These are phyloP conservation scores for Daldinia eschscholtzii DNA, from an alignment of 2,329 filamentous ascomycete species.

Conservation along the genomic window DNA sequence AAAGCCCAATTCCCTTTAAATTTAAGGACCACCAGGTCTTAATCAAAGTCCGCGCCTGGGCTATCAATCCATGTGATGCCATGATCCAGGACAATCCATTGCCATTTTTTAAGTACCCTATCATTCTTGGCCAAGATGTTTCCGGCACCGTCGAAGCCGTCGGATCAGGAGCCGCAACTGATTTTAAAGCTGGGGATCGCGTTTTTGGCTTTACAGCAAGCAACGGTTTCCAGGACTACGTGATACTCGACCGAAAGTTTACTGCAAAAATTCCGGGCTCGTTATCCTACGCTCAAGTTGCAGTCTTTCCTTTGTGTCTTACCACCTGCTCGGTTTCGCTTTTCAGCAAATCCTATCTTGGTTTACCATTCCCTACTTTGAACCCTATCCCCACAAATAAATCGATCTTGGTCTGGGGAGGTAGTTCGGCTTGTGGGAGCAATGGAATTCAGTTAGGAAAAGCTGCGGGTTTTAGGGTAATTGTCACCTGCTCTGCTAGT, in stretches of 20 bases:
- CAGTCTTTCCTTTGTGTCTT: conserved; percentile 30
- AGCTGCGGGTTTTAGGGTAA: neutral
- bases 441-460: neutral
- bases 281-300: conserved; percentile 16
- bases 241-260: conserved; percentile 19
- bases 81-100: conserved; percentile 24
- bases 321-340: conserved; percentile 19
- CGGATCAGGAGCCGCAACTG: conserved; percentile 11
- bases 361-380: neutral
- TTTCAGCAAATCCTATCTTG: conserved; percentile 22
- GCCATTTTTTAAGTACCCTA: conserved; percentile 22
- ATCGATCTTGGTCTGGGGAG: neutral
- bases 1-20: conserved; percentile 15
- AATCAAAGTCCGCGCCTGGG: conserved; percentile 26
- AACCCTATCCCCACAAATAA: neutral
- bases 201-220: conserved; percentile 31
- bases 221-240: conserved; percentile 30
- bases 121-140: conserved; percentile 29
- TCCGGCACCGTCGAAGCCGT: conserved; percentile 25
- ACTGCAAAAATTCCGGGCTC: conserved; percentile 27
- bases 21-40: conserved; percentile 23
- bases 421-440: neutral
- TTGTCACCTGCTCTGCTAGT: conserved; percentile 49
- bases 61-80: conserved; percentile 31
- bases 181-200: conserved; percentile 26